Conservation (phyloP, 1,284 basidiomycete genomes). For the Lentinula novae-zelandiae region DNA sequence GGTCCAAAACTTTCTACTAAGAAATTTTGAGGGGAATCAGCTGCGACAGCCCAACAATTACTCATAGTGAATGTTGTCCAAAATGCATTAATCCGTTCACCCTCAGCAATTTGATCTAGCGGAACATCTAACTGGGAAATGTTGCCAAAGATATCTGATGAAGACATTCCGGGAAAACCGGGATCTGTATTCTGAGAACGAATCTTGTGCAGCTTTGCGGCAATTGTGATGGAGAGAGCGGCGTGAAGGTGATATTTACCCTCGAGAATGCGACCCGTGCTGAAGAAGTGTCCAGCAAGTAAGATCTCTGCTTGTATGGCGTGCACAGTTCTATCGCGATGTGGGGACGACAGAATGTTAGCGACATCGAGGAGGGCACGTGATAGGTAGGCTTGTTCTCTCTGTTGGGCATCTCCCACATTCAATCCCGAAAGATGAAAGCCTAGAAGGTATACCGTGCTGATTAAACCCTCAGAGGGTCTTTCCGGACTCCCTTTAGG, state of each 20-base stretch:
- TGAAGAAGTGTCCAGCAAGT: conserved; percentile 6
- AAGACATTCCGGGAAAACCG: not conserved
- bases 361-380: conserved; percentile 3
- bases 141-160: not conserved
- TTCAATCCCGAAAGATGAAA: conserved; percentile 8
- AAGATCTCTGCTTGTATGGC: conserved; percentile 11
- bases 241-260: conserved; percentile 11
- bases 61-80: conserved; percentile 8
- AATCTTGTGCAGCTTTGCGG: conserved; percentile 10
- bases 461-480: conserved; percentile 9
- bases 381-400: not conserved
- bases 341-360: not conserved
- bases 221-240: conserved; percentile 9
- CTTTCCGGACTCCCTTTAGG: not conserved
- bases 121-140: not conserved
- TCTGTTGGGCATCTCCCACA: not conserved
- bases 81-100: conserved; percentile 14
- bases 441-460: conserved; percentile 7
- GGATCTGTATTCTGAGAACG: not conserved
- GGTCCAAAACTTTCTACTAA: conserved; percentile 6
- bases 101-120: conserved; percentile 8
- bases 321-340: conserved; percentile 5
- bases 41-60: conserved; percentile 10
- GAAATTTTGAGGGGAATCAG: not conserved
- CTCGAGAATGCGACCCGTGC: conserved; percentile 10